phyloP scores from a whole-genome alignment of 106 monocot species.

The Xerophyta viscosa region DNA sequence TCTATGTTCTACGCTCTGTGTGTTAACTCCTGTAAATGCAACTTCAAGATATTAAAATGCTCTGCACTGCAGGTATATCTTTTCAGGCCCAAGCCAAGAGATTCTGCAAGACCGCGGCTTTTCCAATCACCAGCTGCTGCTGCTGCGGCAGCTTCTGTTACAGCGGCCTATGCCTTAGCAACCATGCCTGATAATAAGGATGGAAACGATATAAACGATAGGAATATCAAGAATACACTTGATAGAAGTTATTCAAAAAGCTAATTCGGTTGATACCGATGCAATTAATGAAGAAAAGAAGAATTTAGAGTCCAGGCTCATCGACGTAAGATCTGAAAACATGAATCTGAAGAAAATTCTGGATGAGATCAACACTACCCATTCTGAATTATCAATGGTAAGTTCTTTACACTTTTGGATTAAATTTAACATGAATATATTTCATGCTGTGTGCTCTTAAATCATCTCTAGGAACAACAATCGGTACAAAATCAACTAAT shows the following conservation, averaged over 20 bases:
- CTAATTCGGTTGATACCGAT: conserved; percentile 15
- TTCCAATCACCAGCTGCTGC: conserved; percentile 87
- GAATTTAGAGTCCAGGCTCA: conserved; percentile 42
- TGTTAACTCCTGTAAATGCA: too few species aligned
- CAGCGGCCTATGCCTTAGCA: conserved; percentile 78
- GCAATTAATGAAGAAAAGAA: conserved; percentile 34
- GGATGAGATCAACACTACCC: conserved; percentile 33
- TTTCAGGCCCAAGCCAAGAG: conserved; percentile 49
- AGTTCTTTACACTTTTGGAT: conserved; percentile 4
- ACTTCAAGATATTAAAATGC: too few species aligned
- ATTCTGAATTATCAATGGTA: conserved; percentile 55
- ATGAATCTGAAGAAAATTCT: conserved; percentile 39
- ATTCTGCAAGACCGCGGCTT: conserved; percentile 39
- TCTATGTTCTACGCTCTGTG: too few species aligned
- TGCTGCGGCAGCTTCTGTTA: conserved; percentile 91
- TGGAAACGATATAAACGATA: conserved; percentile 5
- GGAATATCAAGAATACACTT: conserved; percentile 14
- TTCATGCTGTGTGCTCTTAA: neutral
- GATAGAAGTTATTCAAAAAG: conserved; percentile 6
- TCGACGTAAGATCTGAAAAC: conserved; percentile 59
- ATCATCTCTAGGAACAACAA: conserved; percentile 55
- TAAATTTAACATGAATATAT: too few species aligned
- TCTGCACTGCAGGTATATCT: conserved; percentile 47
- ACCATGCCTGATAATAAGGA: conserved; percentile 28
- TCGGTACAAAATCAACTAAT: conserved; percentile 63